Evolutionary conservation across 305 asterid genomes (phyloP).

Genomic region (Fraxinus sp.): DNA sequence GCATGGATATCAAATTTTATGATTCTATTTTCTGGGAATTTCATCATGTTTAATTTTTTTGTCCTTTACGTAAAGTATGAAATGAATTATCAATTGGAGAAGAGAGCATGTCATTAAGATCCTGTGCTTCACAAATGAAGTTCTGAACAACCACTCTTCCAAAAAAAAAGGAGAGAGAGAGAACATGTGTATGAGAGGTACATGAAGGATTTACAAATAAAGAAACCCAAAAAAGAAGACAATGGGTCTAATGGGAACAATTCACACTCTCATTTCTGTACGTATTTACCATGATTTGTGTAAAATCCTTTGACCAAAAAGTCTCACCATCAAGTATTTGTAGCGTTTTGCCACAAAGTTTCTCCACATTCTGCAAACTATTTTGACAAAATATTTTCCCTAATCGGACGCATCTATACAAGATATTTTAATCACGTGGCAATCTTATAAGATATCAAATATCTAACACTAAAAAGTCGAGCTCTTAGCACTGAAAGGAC

Average conservation of each 20-base stretch:
- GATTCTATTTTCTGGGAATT: background rate
- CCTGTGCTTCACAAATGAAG: background rate
- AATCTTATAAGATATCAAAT: background rate
- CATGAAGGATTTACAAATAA: background rate
- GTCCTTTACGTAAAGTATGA: too few species aligned
- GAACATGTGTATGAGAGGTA: background rate
- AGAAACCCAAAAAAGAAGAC: background rate
- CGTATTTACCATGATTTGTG: background rate
- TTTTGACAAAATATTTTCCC: background rate
- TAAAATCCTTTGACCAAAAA: background rate
- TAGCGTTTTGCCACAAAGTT: background rate
- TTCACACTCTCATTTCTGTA: background rate
- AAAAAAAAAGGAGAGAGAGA: too few species aligned
- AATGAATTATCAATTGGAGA: background rate
- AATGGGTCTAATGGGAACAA: background rate
- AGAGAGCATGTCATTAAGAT: background rate
- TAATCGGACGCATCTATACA: background rate
- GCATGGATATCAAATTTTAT: background rate
- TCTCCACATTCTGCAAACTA: background rate
- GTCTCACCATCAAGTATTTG: background rate
- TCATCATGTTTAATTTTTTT: background rate
- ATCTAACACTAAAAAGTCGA: background rate
- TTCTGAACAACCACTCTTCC: background rate
- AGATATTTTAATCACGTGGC: background rate
- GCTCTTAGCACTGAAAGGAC: background rate